phyloP scores from a whole-genome alignment of 257 asterid genomes.

The Verbena officinalis region DNA sequence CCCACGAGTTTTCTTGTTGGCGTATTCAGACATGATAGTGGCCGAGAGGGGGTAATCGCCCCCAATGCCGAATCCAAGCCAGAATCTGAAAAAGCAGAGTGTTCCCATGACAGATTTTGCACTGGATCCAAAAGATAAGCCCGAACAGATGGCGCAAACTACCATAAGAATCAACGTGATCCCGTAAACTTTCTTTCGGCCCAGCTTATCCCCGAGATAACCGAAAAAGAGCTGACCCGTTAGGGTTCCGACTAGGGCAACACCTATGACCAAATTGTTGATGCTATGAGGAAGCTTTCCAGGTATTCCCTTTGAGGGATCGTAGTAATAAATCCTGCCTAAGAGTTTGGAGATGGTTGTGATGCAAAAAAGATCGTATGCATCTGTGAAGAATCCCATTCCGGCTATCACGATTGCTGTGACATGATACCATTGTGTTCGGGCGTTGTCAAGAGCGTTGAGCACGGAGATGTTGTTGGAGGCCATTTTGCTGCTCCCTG shows the following conservation, averaged over 20 bases:
- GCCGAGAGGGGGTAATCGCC: constrained; percentile 49
- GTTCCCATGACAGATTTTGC: constrained; percentile 34
- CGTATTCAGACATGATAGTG: constrained; percentile 46
- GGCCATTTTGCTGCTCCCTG: constrained; percentile 31
- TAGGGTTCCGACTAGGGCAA: constrained; percentile 41
- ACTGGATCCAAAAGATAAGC: constrained; percentile 39
- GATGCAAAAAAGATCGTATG: constrained; percentile 44
- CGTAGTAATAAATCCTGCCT: constrained; percentile 42
- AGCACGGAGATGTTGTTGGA: constrained; percentile 37
- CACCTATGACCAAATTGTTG: constrained; percentile 38
- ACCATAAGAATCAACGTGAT: constrained; percentile 39
- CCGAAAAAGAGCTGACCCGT: too few relatives aligned
- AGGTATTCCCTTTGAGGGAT: constrained; percentile 25
- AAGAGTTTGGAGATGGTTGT: constrained; percentile 38
- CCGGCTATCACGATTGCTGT: constrained; percentile 43
- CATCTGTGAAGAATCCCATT: constrained; percentile 48
- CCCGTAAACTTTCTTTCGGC: constrained; percentile 44
- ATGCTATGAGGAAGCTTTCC: constrained; percentile 39
- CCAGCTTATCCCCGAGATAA: constrained; percentile 36
- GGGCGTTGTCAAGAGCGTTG: constrained; percentile 40
- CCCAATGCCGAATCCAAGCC: constrained; percentile 49
- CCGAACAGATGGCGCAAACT: constrained; percentile 39
- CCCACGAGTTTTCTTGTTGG: too few relatives aligned
- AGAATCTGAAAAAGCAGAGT: constrained; percentile 43
- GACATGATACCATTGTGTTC: constrained; percentile 41